phyloP scores from a whole-genome alignment of 1,139 yeast genomes.

The Sporopachydermia cereana region DNA sequence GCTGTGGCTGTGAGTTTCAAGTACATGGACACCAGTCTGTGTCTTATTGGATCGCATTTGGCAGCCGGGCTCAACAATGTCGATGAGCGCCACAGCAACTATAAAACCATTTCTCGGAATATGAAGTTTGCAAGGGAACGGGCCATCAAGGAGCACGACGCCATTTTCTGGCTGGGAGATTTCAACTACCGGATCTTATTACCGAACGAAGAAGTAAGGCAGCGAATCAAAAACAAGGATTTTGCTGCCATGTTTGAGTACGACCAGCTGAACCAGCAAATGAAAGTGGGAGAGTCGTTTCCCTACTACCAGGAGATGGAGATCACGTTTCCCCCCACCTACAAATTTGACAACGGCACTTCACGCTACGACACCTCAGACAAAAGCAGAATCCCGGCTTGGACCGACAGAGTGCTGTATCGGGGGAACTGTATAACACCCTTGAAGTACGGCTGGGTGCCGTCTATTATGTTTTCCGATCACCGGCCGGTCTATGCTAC shows the following conservation, averaged over 20 bases:
- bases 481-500: slow-evolving; percentile 87
- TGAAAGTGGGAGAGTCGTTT: slow-evolving; percentile 59
- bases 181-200: slow-evolving; percentile 73
- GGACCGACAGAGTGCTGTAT: slow-evolving; percentile 87
- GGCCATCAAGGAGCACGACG: slow-evolving; percentile 61
- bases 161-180: slow-evolving; percentile 89
- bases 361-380: slow-evolving; percentile 73
- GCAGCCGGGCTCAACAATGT: slow-evolving; percentile 82
- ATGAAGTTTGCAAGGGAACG: slow-evolving; percentile 24
- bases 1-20: slow-evolving; percentile 79
- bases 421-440: slow-evolving; percentile 44
- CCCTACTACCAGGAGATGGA: slow-evolving; percentile 68
- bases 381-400: slow-evolving; percentile 87
- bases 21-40: slow-evolving; percentile 60
- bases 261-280: slow-evolving; percentile 72
- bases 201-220: slow-evolving; percentile 57
- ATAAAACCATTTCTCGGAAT: slow-evolving; percentile 46
- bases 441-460: slow-evolving; percentile 46
- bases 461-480: slow-evolving; percentile 53
- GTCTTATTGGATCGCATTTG: slow-evolving; percentile 77
- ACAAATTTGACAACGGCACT: slow-evolving; percentile 82
- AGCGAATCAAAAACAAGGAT: slow-evolving; percentile 38
- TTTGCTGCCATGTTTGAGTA: slow-evolving; percentile 44
- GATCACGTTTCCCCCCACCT: slow-evolving; percentile 76
- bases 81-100: slow-evolving; percentile 77